phyloP scores from a whole-genome alignment of 2,329 filamentous ascomycete genomes.

The Clonostachys solani region DNA sequence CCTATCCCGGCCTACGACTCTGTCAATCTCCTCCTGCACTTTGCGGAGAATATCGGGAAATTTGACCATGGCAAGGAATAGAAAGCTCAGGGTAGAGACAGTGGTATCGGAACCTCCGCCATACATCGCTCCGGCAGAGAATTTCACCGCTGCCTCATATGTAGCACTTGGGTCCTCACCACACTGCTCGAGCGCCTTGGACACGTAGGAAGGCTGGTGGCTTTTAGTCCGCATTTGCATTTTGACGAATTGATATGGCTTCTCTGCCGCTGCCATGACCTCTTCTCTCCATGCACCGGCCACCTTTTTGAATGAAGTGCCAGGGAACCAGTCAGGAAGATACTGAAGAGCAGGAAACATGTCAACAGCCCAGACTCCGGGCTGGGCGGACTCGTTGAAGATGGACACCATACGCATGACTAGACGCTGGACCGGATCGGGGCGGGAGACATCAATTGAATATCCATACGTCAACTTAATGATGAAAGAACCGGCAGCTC shows the following conservation, averaged over 20 bases:
- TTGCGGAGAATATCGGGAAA: constrained; percentile 13
- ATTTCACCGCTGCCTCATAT: constrained; percentile 6
- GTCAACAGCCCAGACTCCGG: constrained; percentile 14
- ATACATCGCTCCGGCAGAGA: constrained; percentile 9
- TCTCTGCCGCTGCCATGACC: constrained; percentile 6
- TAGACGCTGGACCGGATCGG: constrained; percentile 10
- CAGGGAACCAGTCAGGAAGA: constrained; percentile 11
- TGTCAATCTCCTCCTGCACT: constrained; percentile 16
- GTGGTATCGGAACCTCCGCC: constrained; percentile 12
- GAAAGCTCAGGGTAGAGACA: constrained; percentile 10
- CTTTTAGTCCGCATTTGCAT: constrained; percentile 5
- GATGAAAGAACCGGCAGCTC: constrained; percentile 4
- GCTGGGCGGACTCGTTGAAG: constrained; percentile 11
- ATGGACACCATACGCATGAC: constrained; percentile 11
- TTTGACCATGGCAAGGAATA: constrained; percentile 13
- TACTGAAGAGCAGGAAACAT: constrained; percentile 8
- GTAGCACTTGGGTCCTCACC: neutral
- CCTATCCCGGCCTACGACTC: constrained; percentile 17
- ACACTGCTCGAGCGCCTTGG: neutral
- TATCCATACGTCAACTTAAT: constrained; percentile 11
- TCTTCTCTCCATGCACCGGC: constrained; percentile 11
- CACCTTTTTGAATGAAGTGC: constrained; percentile 11
- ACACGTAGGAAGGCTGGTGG: constrained; percentile 3
- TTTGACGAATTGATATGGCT: constrained; percentile 12
- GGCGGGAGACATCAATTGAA: constrained; percentile 9